Percentiles rank a stretch among this genome's conserved stretches.
These are phyloP conservation scores for Tricholoma sp. DNA, from an alignment of 768 basidiomycete species.

Conservation along the genomic window DNA sequence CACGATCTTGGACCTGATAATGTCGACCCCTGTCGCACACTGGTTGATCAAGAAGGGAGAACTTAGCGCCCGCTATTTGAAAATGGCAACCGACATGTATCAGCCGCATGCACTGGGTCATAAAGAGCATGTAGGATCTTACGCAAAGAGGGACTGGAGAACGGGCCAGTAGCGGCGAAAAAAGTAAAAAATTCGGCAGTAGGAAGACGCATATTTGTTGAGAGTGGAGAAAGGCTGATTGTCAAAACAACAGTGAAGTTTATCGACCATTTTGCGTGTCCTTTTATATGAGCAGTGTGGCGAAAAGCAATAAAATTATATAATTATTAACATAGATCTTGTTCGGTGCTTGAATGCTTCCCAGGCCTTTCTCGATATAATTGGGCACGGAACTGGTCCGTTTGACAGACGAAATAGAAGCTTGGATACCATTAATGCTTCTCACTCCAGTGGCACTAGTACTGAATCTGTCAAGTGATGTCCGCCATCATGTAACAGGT, in stretches of 20 bases:
- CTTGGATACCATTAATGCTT: neutral
- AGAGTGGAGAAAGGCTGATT: neutral
- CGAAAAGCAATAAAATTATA: neutral
- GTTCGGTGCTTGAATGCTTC: neutral
- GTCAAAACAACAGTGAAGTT: neutral
- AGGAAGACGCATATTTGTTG: neutral
- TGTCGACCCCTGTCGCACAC: neutral
- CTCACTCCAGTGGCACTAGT: too few relatives aligned
- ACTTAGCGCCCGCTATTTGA: neutral
- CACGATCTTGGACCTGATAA: neutral
- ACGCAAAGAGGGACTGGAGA: neutral
- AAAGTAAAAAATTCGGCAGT: neutral
- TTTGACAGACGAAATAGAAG: neutral
- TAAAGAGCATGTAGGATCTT: neutral
- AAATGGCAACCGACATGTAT: neutral
- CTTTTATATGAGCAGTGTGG: neutral
- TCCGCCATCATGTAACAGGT: too few relatives aligned
- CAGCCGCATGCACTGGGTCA: neutral
- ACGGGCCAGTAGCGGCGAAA: neutral
- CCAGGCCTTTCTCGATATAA: neutral
- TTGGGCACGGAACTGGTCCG: too few relatives aligned
- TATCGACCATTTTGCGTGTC: neutral
- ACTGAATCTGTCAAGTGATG: too few relatives aligned
- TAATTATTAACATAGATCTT: neutral
- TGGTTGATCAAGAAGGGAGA: neutral